Evolutionary conservation across 2,329 filamentous ascomycete species (phyloP).

Genomic region (Venturia effusa): DNA sequence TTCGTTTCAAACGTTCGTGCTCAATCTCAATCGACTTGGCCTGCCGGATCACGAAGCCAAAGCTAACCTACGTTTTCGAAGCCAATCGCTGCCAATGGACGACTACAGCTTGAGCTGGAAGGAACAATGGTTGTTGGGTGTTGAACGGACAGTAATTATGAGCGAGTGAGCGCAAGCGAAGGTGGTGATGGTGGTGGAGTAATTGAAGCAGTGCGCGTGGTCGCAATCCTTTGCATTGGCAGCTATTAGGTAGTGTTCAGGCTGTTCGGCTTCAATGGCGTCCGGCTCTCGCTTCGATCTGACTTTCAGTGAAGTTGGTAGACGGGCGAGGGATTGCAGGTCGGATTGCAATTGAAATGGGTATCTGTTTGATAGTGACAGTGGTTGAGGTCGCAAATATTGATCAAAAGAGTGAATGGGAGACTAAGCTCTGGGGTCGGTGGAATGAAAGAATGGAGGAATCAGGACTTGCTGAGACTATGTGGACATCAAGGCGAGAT

Average conservation of each 20-base stretch:
- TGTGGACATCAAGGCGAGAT: not conserved
- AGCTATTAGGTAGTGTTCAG: too few species aligned
- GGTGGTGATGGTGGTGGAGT: too few species aligned
- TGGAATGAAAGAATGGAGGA: not conserved
- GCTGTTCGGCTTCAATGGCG: not conserved
- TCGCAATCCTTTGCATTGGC: too few species aligned
- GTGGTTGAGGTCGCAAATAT: not conserved
- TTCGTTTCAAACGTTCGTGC: not conserved
- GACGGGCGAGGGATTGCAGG: not conserved
- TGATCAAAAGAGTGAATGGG: not conserved
- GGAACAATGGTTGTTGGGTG: not conserved
- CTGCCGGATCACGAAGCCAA: not conserved
- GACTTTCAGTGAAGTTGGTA: not conserved
- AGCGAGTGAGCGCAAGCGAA: not conserved
- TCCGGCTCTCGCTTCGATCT: not conserved
- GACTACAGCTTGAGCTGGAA: not conserved
- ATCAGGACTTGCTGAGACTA: not conserved
- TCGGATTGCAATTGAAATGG: not conserved
- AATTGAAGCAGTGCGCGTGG: too few species aligned
- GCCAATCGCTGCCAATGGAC: not conserved
- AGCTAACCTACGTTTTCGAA: not conserved
- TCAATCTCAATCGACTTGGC: not conserved
- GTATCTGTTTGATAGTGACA: constrained; percentile 1
- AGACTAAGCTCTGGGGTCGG: constrained; percentile 1
- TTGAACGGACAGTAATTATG: not conserved